Evolutionary conservation across 345 rosid genomes (phyloP).

Genomic region (Eucalyptus albens): DNA sequence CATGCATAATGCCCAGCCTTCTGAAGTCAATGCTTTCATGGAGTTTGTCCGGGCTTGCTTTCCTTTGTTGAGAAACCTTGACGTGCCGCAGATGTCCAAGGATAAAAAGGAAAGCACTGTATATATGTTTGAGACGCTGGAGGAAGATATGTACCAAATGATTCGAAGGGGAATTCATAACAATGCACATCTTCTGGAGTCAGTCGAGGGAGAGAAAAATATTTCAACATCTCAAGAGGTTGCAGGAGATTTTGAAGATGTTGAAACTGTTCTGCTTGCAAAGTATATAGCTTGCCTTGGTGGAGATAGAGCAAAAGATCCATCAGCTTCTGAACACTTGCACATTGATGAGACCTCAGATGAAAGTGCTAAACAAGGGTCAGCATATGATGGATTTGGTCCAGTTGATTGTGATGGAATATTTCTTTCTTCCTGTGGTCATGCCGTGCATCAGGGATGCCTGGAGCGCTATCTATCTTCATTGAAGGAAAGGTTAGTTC

Average conservation of each 20-base stretch:
- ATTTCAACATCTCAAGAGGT: constrained; percentile 13
- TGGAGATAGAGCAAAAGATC: constrained; percentile 21
- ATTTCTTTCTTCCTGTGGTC: constrained; percentile 88
- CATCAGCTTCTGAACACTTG: constrained; percentile 27
- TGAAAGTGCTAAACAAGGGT: constrained; percentile 18
- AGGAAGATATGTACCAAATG: constrained; percentile 41
- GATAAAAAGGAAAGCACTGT: constrained; percentile 23
- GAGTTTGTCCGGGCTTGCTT: constrained; percentile 41
- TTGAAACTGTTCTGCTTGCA: constrained; percentile 34
- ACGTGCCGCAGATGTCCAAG: constrained; percentile 19
- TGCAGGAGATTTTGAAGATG: constrained; percentile 9
- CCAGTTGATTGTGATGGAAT: constrained; percentile 82
- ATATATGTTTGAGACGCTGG: constrained; percentile 37
- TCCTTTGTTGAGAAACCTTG: constrained; percentile 25
- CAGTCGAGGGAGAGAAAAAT: constrained; percentile 3
- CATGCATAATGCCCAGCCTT: constrained; percentile 15
- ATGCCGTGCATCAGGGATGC: constrained; percentile 93
- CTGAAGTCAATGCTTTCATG: constrained; percentile 38
- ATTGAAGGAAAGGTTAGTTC: constrained; percentile 65
- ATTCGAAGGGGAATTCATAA: constrained; percentile 24
- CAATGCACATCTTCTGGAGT: constrained; percentile 3
- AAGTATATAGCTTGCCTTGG: constrained; percentile 38
- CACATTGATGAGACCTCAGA: background rate
- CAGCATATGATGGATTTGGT: constrained; percentile 51
- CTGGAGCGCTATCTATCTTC: constrained; percentile 79